Evolutionary conservation across 371 early-diverging fungal species (phyloP).

Genomic region (Fennellomyces sp.): DNA sequence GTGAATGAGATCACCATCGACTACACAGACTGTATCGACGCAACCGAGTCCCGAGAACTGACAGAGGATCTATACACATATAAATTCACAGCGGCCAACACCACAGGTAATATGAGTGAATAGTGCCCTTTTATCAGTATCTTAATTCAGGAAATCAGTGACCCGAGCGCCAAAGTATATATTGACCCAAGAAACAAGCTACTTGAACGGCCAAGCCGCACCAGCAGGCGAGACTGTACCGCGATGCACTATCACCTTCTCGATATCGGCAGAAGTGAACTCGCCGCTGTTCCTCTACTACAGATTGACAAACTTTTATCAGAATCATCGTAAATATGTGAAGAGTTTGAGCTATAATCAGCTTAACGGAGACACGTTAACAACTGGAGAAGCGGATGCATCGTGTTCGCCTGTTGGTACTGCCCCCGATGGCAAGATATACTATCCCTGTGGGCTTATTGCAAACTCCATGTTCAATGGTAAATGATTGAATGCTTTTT

Average conservation of each 20-base stretch:
- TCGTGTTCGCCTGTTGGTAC: slow-evolving; percentile 40
- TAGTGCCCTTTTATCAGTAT: no score
- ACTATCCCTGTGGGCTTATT: slow-evolving; percentile 94
- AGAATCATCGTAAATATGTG: slow-evolving; percentile 91
- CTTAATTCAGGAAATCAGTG: slow-evolving; percentile 15
- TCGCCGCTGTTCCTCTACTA: slow-evolving; percentile 85
- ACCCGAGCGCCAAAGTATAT: slow-evolving; percentile 38
- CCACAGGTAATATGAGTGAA: slow-evolving; percentile 26
- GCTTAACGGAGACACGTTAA: slow-evolving; percentile 65
- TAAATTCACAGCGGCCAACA: slow-evolving; percentile 45
- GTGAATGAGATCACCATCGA: slow-evolving; percentile 80
- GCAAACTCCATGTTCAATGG: slow-evolving; percentile 94
- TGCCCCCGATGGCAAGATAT: slow-evolving; percentile 42
- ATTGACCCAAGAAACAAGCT: slow-evolving; percentile 27
- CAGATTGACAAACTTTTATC: slow-evolving; percentile 90
- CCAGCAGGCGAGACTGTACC: slow-evolving; percentile 24
- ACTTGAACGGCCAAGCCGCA: slow-evolving; percentile 15
- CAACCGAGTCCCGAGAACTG: slow-evolving; percentile 16
- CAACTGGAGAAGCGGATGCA: slow-evolving; percentile 24
- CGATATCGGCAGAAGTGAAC: slow-evolving; percentile 56
- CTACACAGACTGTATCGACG: slow-evolving; percentile 76
- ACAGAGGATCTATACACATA: slow-evolving; percentile 33
- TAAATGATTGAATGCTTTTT: slow-evolving; percentile 17
- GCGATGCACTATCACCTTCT: slow-evolving; percentile 72
- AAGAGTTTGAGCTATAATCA: slow-evolving; percentile 82